phyloP scores from a whole-genome alignment of 2,329 filamentous ascomycete species.

The Ophiostoma sp. region DNA sequence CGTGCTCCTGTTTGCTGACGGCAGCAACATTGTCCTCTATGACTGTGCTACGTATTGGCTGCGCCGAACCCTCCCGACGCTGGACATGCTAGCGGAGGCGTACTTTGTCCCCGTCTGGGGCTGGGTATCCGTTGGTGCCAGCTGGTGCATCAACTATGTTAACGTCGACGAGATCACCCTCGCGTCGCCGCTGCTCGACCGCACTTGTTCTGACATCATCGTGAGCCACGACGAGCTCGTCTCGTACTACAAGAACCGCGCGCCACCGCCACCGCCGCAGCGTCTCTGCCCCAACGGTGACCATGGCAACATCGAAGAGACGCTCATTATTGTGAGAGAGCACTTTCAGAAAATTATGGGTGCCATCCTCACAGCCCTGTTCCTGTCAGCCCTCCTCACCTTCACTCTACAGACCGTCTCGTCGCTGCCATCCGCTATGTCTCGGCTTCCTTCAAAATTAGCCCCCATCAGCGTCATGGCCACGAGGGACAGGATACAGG shows the following conservation, averaged over 20 bases:
- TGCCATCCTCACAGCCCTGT: not conserved
- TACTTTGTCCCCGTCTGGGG: not conserved
- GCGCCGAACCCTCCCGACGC: not conserved
- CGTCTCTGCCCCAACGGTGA: conserved; percentile 20
- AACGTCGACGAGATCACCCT: not conserved
- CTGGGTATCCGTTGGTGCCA: not conserved
- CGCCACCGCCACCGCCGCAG: not conserved
- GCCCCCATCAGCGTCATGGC: no score
- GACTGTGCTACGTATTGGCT: conserved; percentile 10
- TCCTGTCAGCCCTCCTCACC: not conserved
- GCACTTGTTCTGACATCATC: not conserved
- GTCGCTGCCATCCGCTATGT: not conserved
- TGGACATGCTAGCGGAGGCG: not conserved
- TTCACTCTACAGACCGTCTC: not conserved
- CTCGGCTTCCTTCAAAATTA: no score
- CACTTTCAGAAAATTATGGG: conserved; percentile 10
- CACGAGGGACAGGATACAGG: no score
- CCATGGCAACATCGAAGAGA: conserved; percentile 18
- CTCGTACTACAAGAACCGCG: not conserved
- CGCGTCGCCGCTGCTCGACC: not conserved
- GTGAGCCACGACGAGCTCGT: not conserved
- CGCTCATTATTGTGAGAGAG: conserved; percentile 16
- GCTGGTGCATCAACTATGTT: not conserved
- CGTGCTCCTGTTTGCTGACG: conserved; percentile 9
- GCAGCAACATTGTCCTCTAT: not conserved